Conservation (phyloP, 768 basidiomycete genomes). For the Rossbeevera mucosa region DNA sequence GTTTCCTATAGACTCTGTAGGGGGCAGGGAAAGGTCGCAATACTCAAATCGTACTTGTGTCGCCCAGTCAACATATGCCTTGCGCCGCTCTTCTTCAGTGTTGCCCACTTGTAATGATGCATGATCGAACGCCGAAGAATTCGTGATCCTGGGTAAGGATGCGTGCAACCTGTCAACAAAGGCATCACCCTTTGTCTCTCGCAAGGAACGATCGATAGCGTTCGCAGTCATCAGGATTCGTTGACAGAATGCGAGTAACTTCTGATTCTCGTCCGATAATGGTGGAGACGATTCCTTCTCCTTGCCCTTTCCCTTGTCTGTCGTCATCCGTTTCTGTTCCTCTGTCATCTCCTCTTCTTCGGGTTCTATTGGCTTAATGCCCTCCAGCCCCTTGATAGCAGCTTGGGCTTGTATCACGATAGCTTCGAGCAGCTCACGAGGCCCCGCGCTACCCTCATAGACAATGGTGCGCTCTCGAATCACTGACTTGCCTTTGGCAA, state of each 20-base stretch:
- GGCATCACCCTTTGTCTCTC: conserved; percentile 83
- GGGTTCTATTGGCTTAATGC: conserved; percentile 46
- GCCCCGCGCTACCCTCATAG: conserved; percentile 89
- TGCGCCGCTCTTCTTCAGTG: conserved; percentile 63
- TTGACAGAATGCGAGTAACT: conserved; percentile 75
- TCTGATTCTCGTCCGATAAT: conserved; percentile 69
- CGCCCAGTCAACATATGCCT: conserved; percentile 82
- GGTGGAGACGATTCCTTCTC: conserved; percentile 40
- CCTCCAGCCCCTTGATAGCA: conserved; percentile 82
- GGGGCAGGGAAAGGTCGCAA: conserved; percentile 69
- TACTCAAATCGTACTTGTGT: conserved; percentile 81
- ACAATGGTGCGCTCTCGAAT: conserved; percentile 78
- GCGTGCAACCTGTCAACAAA: conserved; percentile 78
- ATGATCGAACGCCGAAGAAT: conserved; percentile 44
- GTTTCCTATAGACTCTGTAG: conserved; percentile 28
- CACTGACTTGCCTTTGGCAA: conserved; percentile 40
- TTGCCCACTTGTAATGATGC: conserved; percentile 36
- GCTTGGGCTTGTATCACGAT: conserved; percentile 92
- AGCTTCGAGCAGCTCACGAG: conserved; percentile 86
- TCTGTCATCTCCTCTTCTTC: conserved; percentile 71
- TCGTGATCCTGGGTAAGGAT: conserved; percentile 68
- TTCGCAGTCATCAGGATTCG: conserved; percentile 79
- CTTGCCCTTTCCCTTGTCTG: conserved; percentile 60
- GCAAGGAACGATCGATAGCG: conserved; percentile 83
- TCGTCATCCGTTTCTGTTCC: conserved; percentile 84